Percentiles rank a stretch among this genome's conserved stretches.
Conservation (phyloP, 163 green algal genomes). For the Trebouxiophyceae sp. region DNA sequence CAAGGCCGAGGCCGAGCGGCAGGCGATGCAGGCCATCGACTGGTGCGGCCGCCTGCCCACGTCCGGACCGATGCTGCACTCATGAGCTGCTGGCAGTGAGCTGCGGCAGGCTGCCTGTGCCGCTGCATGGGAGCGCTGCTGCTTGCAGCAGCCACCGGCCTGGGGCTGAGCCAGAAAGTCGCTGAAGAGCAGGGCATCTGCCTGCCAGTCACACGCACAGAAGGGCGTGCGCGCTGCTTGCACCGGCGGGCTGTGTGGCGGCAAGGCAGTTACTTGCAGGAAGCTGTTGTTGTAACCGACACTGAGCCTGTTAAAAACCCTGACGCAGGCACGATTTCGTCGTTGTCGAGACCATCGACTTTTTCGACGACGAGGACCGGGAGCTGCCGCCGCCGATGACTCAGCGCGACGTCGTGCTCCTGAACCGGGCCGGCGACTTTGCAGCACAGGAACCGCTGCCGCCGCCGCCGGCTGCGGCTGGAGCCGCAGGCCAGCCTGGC, state of each 20-base stretch:
- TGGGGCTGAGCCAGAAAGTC: too few species aligned
- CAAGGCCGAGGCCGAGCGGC: slow-evolving; percentile 78
- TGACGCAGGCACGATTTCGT: slow-evolving; percentile 94
- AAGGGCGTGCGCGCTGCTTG: too few species aligned
- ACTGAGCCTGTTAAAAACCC: too few species aligned
- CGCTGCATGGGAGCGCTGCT: too few species aligned
- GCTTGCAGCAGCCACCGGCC: too few species aligned
- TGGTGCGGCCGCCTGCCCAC: slow-evolving; percentile 57
- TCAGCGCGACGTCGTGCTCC: slow-evolving; percentile 71
- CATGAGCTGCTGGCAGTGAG: neutral
- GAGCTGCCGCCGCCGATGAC: slow-evolving; percentile 78
- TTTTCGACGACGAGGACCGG: slow-evolving; percentile 84
- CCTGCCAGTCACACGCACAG: too few species aligned
- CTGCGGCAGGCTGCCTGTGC: neutral
- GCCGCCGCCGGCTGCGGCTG: neutral
- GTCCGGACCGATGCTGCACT: neutral
- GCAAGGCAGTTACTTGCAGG: too few species aligned
- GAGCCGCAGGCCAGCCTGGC: too few species aligned
- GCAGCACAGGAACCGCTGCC: slow-evolving; percentile 13
- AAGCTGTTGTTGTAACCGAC: too few species aligned
- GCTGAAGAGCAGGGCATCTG: too few species aligned
- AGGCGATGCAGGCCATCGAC: slow-evolving; percentile 87
- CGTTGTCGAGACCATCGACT: slow-evolving; percentile 95
- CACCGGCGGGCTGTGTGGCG: too few species aligned
- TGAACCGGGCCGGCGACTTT: slow-evolving; percentile 48